Evolutionary conservation across 2,329 filamentous ascomycete species (phyloP).

Genomic region (Calonectria leucothoes): DNA sequence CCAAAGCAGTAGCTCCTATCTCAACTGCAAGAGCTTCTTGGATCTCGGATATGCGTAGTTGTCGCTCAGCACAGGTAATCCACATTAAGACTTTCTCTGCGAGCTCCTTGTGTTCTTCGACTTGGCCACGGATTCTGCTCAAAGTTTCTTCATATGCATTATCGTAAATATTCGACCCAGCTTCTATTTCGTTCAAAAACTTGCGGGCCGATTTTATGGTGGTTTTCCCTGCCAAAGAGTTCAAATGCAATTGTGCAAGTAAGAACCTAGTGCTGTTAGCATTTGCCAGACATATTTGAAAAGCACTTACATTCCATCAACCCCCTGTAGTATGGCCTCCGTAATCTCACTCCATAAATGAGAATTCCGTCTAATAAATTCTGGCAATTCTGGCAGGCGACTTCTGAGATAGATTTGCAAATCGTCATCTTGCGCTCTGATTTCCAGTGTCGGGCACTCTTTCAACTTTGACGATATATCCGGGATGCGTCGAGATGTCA

Average conservation of each 20-base stretch:
- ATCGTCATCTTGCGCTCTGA: neutral
- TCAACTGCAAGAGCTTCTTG: neutral
- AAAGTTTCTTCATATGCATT: neutral
- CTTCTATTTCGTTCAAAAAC: neutral
- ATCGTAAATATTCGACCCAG: conserved; percentile 36
- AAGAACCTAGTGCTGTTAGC: neutral
- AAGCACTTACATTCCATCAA: neutral
- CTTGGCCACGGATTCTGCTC: neutral
- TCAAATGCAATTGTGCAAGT: neutral
- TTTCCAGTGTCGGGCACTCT: neutral
- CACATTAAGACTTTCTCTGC: neutral
- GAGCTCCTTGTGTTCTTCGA: neutral
- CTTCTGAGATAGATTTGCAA: conserved; percentile 22
- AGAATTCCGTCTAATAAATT: rapidly evolving
- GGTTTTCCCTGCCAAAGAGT: neutral
- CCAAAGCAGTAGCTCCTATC: neutral
- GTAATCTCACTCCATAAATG: neutral
- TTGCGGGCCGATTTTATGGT: conserved; percentile 37
- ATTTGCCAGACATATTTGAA: neutral
- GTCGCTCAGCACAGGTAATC: neutral
- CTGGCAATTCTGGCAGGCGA: neutral
- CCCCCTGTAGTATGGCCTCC: neutral
- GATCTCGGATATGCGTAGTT: neutral
- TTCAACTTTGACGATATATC: neutral
- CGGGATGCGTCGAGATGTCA: conserved; percentile 36